These are phyloP conservation scores for Davidsoniella virescens DNA, from an alignment of 2,329 filamentous ascomycete genomes.

Conservation along the genomic window DNA sequence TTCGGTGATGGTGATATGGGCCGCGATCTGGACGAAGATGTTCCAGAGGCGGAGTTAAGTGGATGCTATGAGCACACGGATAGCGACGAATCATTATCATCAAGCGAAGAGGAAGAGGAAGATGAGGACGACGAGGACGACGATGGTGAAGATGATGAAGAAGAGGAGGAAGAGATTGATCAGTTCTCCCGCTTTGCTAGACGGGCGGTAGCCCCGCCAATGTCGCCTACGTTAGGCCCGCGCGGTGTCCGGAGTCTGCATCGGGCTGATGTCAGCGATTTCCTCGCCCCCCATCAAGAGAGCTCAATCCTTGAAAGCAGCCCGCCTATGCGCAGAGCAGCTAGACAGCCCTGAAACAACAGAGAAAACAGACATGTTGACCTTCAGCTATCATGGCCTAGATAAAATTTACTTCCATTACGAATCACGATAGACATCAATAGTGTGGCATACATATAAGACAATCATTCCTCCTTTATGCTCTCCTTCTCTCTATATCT, in stretches of 20 bases:
- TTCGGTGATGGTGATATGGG: constrained; percentile 43
- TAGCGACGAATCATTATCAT: constrained; percentile 47
- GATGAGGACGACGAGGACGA: constrained; percentile 46
- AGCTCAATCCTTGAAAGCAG: constrained; percentile 41
- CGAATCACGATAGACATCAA: background rate
- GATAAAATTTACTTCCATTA: no score
- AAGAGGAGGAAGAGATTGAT: constrained; percentile 6
- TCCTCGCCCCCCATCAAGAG: constrained; percentile 38
- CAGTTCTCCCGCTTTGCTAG: constrained; percentile 9
- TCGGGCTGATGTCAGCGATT: constrained; percentile 39
- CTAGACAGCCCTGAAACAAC: background rate
- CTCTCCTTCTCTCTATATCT: no score
- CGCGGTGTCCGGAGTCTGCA: constrained; percentile 19
- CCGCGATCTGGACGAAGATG: constrained; percentile 54
- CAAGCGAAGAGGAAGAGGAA: constrained; percentile 28
- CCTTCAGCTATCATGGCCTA: no score
- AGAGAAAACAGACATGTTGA: background rate
- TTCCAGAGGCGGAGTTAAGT: constrained; percentile 43
- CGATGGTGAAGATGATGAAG: constrained; percentile 43
- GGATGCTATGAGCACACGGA: constrained; percentile 64
- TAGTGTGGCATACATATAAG: background rate
- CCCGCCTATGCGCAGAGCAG: constrained; percentile 19
- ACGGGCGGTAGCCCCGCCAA: constrained; percentile 19
- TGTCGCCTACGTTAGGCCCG: constrained; percentile 23
- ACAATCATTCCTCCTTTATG: background rate